Evolutionary conservation across 208 protist species (phyloP).

Genomic region (Crithidia fasciculata): DNA sequence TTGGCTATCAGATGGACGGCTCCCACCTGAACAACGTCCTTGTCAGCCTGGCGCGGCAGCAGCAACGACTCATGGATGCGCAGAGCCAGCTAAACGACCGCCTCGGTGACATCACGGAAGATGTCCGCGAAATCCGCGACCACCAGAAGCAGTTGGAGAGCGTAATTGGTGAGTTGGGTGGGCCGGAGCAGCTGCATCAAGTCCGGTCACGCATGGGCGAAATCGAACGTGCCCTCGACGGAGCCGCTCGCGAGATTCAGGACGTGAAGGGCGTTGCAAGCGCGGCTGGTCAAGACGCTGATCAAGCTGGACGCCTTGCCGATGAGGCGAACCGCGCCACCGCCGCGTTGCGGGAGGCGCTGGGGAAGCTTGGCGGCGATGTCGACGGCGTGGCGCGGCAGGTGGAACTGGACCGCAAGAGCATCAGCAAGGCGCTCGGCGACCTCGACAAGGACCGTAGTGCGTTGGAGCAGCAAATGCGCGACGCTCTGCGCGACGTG

Average conservation of each 20-base stretch:
- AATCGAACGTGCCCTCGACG: slow-evolving; percentile 53
- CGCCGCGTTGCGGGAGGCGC: slow-evolving; percentile 36
- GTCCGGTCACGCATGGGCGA: slow-evolving; percentile 55
- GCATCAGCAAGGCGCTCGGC: slow-evolving; percentile 50
- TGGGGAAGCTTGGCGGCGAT: slow-evolving; percentile 37
- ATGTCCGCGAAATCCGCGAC: slow-evolving; percentile 42
- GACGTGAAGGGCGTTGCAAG: slow-evolving; percentile 37
- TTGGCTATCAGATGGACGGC: slow-evolving; percentile 86
- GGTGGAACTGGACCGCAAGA: slow-evolving; percentile 38
- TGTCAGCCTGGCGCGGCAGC: slow-evolving; percentile 64
- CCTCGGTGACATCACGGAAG: slow-evolving; percentile 47
- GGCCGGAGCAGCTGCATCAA: slow-evolving; percentile 39
- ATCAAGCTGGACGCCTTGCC: slow-evolving; percentile 52
- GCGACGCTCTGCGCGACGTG: slow-evolving; percentile 50
- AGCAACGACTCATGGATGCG: slow-evolving; percentile 51
- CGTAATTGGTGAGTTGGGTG: slow-evolving; percentile 41
- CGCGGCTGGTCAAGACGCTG: slow-evolving; percentile 48
- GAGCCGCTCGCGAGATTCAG: slow-evolving; percentile 42
- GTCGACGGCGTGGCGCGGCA: slow-evolving; percentile 44
- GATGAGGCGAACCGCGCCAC: slow-evolving; percentile 50
- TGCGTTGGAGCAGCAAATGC: slow-evolving; percentile 48
- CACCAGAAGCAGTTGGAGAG: slow-evolving; percentile 56
- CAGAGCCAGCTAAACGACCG: slow-evolving; percentile 49
- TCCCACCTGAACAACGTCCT: slow-evolving; percentile 79
- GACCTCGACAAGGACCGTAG: slow-evolving; percentile 46